Percentiles rank a stretch among this genome's conserved stretches.
Evolutionary conservation across 805 yeast genomes (phyloP).

Genomic region (Ogataea salicorniae): DNA sequence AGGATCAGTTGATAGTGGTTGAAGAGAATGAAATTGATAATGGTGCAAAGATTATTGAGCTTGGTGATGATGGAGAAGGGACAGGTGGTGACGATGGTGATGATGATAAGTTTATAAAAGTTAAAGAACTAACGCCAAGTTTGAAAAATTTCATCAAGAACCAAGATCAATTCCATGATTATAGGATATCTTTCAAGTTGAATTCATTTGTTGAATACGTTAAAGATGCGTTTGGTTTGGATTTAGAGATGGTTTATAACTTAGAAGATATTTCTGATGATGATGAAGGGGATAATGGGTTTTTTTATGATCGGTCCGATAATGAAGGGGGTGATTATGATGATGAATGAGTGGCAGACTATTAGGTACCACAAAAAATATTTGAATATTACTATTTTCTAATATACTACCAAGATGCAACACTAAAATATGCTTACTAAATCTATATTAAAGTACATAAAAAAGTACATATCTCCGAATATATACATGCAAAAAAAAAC

Average conservation of each 20-base stretch:
- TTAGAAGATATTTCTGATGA: too few relatives aligned
- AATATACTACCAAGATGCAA: too few relatives aligned
- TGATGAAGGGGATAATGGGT: too few relatives aligned
- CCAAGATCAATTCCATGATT: slow-evolving; percentile 6
- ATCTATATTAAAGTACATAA: too few relatives aligned
- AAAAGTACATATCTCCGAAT: too few relatives aligned
- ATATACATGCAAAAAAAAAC: too few relatives aligned
- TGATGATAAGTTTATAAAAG: slow-evolving; percentile 7
- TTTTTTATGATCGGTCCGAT: not conserved
- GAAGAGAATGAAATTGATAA: slow-evolving; percentile 24
- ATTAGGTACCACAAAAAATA: too few relatives aligned
- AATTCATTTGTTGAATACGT: slow-evolving; percentile 9
- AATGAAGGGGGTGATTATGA: not conserved
- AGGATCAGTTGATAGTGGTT: slow-evolving; percentile 34
- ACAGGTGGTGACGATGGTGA: not conserved
- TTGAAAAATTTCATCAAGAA: slow-evolving; percentile 12
- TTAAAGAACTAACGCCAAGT: slow-evolving; percentile 3
- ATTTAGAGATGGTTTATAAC: not conserved
- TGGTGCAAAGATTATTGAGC: slow-evolving; percentile 30
- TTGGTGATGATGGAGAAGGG: not conserved
- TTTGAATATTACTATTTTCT: too few relatives aligned
- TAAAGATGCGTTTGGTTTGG: slow-evolving; percentile 6
- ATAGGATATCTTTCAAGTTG: slow-evolving; percentile 9
- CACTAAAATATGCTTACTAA: too few relatives aligned
- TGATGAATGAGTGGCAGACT: not conserved